These are phyloP conservation scores for Tylopilus sp. DNA, from an alignment of 1,284 basidiomycete species.

Conservation along the genomic window DNA sequence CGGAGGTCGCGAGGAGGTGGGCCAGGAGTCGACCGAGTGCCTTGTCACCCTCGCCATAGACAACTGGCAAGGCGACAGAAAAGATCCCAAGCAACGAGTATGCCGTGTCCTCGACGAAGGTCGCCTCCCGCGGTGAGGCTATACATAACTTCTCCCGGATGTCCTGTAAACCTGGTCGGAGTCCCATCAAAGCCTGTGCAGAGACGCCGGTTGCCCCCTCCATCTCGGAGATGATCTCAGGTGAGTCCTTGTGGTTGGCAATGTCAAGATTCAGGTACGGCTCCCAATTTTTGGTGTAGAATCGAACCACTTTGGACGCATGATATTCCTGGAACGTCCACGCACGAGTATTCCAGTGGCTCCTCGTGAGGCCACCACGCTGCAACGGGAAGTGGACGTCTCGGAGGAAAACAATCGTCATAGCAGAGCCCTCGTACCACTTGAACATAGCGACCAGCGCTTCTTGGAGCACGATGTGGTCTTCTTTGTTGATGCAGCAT, in stretches of 20 bases:
- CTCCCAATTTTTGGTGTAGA: not conserved
- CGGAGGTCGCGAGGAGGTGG: not conserved
- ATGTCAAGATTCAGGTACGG: conserved; percentile 1
- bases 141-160: conserved; percentile 4
- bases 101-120: not conserved
- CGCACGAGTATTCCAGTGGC: conserved; percentile 2
- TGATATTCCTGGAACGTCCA: not conserved
- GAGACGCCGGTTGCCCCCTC: not conserved
- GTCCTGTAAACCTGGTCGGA: not conserved
- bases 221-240: not conserved
- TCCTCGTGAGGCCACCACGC: not conserved
- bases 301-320: not conserved
- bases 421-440: not conserved
- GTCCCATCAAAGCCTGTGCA: not conserved
- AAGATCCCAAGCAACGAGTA: conserved; percentile 5
- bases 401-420: conserved; percentile 1
- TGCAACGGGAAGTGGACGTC: not conserved
- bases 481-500: not conserved
- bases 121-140: conserved; percentile 3
- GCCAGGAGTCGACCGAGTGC: conserved; percentile 4
- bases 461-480: not conserved
- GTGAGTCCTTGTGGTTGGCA: not conserved
- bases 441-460: conserved; percentile 3
- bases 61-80: not conserved
- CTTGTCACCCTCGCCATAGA: conserved; percentile 2